Base-by-base conservation (phyloP, 352 stramenopile species). In the Phytophthora rubi region DNA sequence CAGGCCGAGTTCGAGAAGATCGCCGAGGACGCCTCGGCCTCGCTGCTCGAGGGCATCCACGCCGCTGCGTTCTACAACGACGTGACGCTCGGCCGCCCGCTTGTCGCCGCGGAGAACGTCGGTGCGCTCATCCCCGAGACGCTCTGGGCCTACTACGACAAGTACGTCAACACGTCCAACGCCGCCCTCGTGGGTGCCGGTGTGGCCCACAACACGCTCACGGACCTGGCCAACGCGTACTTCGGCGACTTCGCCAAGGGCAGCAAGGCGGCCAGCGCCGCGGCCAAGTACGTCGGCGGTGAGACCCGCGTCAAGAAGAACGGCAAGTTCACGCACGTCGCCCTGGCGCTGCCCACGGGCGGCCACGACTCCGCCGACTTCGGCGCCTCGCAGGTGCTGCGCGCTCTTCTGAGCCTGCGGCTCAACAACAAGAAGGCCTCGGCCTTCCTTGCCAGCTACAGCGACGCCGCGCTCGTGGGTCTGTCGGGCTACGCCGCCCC, bases 41-140 rank as follows among this genome's bases (percentile, higher is more conserved):
- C 83, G 48, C 57, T 93, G 56, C 57, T 78, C 1, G 85, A 95
- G 56, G 73, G 71, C 51, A 57, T 95, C 53, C 85, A 94, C 78
- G 82, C 76, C 32, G 88, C 86, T 5, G 88, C 88, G 4, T 95
- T 93, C 71, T 95, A 95, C 76, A 77, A 94, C 68, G 87, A 95
- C 73, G 70, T 75, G 26, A 78, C 85, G 63, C 81, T 95, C 33
- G 88, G 88, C 44, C 86, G 86, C 52, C 63, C 83, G 21, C 55
- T 88, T 21, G 65, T 76, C 39, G 59, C 77, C 23, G 61, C 71
- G 12, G 83, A 92, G 45, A 93, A 93, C 82, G 57, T 95, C 33
- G 63, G 59, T 10, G 70, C 71, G 47, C 77, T 91, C 48, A 65
- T 66, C 59, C 60, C 67, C n/a, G 83, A 91, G 49, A 57, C 77